Percentiles rank a stretch among this genome's conserved stretches.
Evolutionary conservation across 2,329 filamentous ascomycete species (phyloP).

Genomic region (Fusarium illudens): DNA sequence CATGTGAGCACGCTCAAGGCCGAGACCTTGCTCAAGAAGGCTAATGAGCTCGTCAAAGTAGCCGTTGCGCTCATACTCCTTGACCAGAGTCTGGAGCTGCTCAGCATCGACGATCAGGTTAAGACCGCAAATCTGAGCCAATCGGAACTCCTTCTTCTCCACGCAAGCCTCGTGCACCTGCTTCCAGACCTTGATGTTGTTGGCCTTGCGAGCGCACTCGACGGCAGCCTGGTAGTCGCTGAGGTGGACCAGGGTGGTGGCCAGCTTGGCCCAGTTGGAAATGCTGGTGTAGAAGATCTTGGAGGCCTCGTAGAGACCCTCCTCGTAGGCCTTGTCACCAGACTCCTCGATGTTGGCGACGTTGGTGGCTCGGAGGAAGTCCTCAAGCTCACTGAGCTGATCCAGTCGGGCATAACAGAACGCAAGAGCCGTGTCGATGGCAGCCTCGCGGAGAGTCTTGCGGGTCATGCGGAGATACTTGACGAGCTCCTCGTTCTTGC

Average conservation of each 20-base stretch:
- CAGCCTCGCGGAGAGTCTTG: conserved; percentile 92
- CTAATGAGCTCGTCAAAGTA: conserved; percentile 99
- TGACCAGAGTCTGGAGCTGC: conserved; percentile 89
- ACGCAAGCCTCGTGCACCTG: conserved; percentile 97
- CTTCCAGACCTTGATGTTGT: conserved; percentile 99
- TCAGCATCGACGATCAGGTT: conserved; percentile 98
- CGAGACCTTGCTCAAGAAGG: conserved; percentile 92
- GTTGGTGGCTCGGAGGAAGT: conserved; percentile 92
- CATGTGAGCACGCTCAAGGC: conserved; percentile 92
- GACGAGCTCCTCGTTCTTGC: conserved; percentile 97
- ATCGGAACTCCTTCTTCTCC: conserved; percentile 97
- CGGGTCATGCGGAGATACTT: conserved; percentile 97
- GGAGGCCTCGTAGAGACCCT: conserved; percentile 92
- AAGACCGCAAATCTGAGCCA: conserved; percentile 97
- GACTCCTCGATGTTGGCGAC: conserved; percentile 96
- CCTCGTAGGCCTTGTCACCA: conserved; percentile 96
- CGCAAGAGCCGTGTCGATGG: conserved; percentile 91
- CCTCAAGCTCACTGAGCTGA: conserved; percentile 91
- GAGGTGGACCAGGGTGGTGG: conserved; percentile 96
- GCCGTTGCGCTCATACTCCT: conserved; percentile 95
- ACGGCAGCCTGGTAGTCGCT: conserved; percentile 97
- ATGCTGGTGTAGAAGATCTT: conserved; percentile 99
- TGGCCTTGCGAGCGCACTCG: conserved; percentile 96
- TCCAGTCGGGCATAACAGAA: conserved; percentile 94
- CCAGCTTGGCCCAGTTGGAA: conserved; percentile 99